Evolutionary conservation across 2,329 filamentous ascomycete genomes (phyloP).

Genomic region (Penicillium sclerotigenum): DNA sequence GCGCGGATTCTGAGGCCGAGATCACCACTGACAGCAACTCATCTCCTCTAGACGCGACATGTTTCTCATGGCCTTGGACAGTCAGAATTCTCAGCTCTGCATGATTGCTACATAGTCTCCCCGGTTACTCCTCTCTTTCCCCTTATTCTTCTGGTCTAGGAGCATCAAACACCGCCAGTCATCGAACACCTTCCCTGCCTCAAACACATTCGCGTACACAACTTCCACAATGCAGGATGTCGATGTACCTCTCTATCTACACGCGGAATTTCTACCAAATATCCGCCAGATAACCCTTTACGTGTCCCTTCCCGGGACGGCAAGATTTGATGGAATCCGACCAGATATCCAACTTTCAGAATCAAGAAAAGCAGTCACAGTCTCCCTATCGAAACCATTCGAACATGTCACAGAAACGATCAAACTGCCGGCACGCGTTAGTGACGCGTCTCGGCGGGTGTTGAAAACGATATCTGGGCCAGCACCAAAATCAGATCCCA

Average conservation of each 20-base stretch:
- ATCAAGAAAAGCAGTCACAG: constrained; percentile 35
- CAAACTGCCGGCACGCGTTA: constrained; percentile 46
- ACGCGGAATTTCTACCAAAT: constrained; percentile 60
- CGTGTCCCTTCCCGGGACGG: constrained; percentile 43
- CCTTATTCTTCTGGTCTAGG: not conserved
- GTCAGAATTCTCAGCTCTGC: not conserved
- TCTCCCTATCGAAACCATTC: constrained; percentile 34
- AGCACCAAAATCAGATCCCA: not conserved
- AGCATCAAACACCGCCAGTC: not conserved
- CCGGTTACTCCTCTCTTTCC: not conserved
- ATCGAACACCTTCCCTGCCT: not conserved
- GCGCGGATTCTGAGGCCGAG: not conserved
- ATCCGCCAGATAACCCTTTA: constrained; percentile 60
- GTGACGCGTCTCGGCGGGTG: constrained; percentile 24
- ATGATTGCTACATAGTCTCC: not conserved
- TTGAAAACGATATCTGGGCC: constrained; percentile 13
- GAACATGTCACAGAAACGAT: constrained; percentile 39
- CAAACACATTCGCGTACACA: not conserved
- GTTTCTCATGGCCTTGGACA: not conserved
- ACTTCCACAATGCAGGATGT: constrained; percentile 4
- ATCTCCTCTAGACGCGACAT: not conserved
- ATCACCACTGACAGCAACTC: not conserved
- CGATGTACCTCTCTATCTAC: constrained; percentile 42
- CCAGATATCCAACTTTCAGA: constrained; percentile 33
- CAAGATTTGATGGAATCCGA: constrained; percentile 7